These are phyloP conservation scores for Ananas comosus DNA, from an alignment of 176 grass and related monocot species.

Conservation along the genomic window DNA sequence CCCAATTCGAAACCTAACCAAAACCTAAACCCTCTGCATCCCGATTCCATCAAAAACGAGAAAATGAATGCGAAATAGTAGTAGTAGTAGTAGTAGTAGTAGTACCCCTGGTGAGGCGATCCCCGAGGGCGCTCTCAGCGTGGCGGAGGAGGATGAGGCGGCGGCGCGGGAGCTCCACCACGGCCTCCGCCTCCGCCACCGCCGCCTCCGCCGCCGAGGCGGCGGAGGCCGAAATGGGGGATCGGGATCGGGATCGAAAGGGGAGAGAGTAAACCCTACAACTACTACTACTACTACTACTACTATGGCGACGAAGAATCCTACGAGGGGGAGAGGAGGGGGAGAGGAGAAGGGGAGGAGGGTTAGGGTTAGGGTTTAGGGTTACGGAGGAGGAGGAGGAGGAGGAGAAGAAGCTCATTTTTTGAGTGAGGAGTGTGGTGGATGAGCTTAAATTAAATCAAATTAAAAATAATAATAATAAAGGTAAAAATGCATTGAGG, in stretches of 20 bases:
- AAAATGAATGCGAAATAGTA: neutral
- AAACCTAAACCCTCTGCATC: neutral
- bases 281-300: no score
- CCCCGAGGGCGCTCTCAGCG: conserved; percentile 48
- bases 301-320: no score
- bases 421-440: no score
- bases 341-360: conserved; percentile 4
- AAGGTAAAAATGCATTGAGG: no score
- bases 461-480: no score
- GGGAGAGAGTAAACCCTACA: no score
- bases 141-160: conserved; percentile 83
- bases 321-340: conserved; percentile 13
- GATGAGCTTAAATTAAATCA: conserved; percentile 25
- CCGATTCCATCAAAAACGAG: neutral
- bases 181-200: conserved; percentile 7
- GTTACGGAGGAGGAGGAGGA: conserved; percentile 11
- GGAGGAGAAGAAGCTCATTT: neutral
- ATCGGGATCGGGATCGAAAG: neutral
- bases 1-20: neutral
- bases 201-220: conserved; percentile 16
- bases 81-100: no score
- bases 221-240: conserved; percentile 44
- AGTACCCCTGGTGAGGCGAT: conserved; percentile 57
- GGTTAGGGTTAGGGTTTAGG: conserved; percentile 17
- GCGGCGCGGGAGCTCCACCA: conserved; percentile 22